Conservation (phyloP, 2,329 filamentous ascomycete species). For the Bipolaris bicolor region DNA sequence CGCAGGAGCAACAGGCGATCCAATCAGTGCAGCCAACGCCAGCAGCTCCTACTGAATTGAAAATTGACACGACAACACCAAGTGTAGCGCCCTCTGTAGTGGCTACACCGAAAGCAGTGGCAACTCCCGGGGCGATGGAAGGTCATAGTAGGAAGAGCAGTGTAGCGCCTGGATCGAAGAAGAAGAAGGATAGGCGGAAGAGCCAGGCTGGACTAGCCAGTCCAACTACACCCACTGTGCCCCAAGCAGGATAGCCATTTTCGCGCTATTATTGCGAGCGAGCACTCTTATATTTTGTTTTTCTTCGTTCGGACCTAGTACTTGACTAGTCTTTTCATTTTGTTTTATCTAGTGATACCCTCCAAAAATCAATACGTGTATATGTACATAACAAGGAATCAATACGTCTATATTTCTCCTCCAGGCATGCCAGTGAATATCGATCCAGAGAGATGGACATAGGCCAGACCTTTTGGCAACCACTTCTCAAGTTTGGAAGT, state of each 20-base stretch:
- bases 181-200: constrained; percentile 47
- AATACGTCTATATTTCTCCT: neutral
- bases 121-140: constrained; percentile 25
- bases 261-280: neutral
- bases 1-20: constrained; percentile 32
- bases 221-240: constrained; percentile 39
- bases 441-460: no score
- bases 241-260: neutral
- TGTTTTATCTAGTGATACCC: constrained; percentile 8
- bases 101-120: constrained; percentile 36
- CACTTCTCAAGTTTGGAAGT: no score
- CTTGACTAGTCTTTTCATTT: neutral
- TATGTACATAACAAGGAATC: no score
- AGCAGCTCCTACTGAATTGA: constrained; percentile 21
- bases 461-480: no score
- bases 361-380: neutral
- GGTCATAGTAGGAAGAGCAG: constrained; percentile 34
- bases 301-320: neutral
- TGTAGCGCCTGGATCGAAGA: constrained; percentile 34
- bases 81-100: constrained; percentile 39
- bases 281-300: neutral
- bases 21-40: constrained; percentile 23
- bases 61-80: constrained; percentile 27
- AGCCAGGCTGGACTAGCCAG: constrained; percentile 44
- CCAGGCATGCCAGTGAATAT: neutral